Evolutionary conservation across 306 rosid genomes (phyloP).

Genomic region (Begonia masoniana): DNA sequence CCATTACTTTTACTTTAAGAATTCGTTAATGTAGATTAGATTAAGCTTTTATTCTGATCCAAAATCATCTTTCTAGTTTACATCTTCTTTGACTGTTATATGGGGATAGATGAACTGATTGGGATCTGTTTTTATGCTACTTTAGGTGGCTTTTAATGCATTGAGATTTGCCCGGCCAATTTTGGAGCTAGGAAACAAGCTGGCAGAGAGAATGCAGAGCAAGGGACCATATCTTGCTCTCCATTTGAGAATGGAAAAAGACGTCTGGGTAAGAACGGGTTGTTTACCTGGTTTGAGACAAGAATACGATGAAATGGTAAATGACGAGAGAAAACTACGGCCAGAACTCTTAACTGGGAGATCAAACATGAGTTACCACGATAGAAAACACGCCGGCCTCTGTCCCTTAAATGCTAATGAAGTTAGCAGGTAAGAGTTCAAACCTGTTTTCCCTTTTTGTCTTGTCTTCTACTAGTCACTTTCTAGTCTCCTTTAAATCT

Average conservation of each 20-base stretch:
- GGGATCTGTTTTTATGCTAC: too few species aligned
- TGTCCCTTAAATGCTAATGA: slow-evolving; percentile 85
- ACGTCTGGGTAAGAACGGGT: slow-evolving; percentile 98
- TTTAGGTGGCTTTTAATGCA: slow-evolving; percentile 93
- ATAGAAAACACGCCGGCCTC: slow-evolving; percentile 82
- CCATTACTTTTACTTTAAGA: too few species aligned
- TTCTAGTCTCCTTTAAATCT: too few species aligned
- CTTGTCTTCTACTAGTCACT: too few species aligned
- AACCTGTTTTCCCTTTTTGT: background rate
- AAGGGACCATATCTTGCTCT: slow-evolving; percentile 93
- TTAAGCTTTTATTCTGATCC: too few species aligned
- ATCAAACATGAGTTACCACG: slow-evolving; percentile 87
- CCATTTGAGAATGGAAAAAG: slow-evolving; percentile 92
- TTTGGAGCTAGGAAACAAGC: slow-evolving; percentile 60
- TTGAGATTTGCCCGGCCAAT: slow-evolving; percentile 73
- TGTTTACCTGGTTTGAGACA: slow-evolving; percentile 82
- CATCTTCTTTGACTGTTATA: too few species aligned
- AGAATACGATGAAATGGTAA: slow-evolving; percentile 59
- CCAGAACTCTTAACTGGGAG: slow-evolving; percentile 82
- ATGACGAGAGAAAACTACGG: slow-evolving; percentile 47
- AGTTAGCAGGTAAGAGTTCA: slow-evolving; percentile 48
- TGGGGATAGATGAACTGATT: too few species aligned
- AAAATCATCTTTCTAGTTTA: too few species aligned
- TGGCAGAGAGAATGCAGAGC: slow-evolving; percentile 69
- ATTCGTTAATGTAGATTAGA: too few species aligned